Evolutionary conservation across 345 rosid genomes (phyloP).

Genomic region (Eucalyptus polybractea): DNA sequence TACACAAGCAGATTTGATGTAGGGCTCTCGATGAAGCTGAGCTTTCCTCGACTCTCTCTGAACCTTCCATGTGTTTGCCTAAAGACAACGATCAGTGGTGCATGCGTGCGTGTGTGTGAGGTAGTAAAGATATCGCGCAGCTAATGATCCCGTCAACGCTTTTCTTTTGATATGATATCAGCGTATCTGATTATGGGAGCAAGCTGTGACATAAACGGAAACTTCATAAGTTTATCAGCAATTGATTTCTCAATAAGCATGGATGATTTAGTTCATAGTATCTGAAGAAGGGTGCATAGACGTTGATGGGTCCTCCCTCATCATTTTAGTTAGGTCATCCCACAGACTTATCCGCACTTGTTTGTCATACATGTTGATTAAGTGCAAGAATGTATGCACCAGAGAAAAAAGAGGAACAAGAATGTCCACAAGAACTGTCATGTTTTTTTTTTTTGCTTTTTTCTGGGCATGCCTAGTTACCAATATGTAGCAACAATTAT

Average conservation of each 20-base stretch:
- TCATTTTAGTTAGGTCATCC: slow-evolving; percentile 21
- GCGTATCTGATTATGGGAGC: background rate
- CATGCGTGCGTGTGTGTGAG: background rate
- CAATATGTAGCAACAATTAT: background rate
- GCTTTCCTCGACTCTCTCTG: background rate
- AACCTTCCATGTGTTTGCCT: background rate
- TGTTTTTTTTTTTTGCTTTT: background rate
- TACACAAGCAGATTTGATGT: background rate
- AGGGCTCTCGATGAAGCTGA: background rate
- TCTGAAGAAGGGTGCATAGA: background rate
- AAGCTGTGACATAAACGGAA: background rate
- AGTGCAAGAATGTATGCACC: background rate
- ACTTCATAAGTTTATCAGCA: background rate
- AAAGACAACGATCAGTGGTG: background rate
- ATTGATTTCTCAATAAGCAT: background rate
- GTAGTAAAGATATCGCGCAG: background rate
- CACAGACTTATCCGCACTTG: background rate
- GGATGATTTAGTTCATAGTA: background rate
- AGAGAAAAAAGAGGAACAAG: background rate
- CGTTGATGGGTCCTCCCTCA: background rate
- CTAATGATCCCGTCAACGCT: background rate
- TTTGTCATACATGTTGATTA: background rate
- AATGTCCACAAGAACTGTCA: background rate
- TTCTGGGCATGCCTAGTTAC: background rate
- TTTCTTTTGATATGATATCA: background rate